These are phyloP conservation scores for Actinidia chinensis DNA, from an alignment of 179 eudicot genomes.

Conservation along the genomic window DNA sequence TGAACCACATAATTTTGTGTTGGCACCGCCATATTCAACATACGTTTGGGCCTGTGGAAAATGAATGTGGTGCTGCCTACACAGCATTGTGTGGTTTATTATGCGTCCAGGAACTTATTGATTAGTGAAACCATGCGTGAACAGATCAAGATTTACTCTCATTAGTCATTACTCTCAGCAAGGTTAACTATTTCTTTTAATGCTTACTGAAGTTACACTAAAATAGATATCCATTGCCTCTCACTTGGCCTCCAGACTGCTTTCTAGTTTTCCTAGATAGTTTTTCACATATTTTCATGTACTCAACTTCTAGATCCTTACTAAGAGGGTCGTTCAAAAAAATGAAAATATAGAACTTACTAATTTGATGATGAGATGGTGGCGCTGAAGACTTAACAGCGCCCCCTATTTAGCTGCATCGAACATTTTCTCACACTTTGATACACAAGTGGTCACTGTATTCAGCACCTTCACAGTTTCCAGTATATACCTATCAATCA, in stretches of 20 bases:
- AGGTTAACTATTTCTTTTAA: no score
- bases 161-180: no score
- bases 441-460: slow-evolving; percentile 2
- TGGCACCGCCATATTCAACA: no score
- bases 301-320: neutral
- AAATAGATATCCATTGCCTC: neutral
- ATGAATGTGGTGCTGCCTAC: no score
- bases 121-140: no score
- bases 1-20: no score
- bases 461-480: neutral
- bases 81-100: no score
- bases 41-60: no score
- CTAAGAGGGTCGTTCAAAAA: neutral
- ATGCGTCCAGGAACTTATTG: no score
- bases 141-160: no score
- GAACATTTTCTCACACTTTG: neutral
- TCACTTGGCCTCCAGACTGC: neutral
- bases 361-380: neutral
- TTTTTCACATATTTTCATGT: neutral
- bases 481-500: neutral
- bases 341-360: neutral
- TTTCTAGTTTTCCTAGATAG: neutral
- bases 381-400: neutral
- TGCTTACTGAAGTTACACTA: neutral
- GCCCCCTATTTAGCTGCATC: neutral